Evolutionary conservation across 345 rosid species (phyloP).

Genomic region (Eucalyptus coolabah): DNA sequence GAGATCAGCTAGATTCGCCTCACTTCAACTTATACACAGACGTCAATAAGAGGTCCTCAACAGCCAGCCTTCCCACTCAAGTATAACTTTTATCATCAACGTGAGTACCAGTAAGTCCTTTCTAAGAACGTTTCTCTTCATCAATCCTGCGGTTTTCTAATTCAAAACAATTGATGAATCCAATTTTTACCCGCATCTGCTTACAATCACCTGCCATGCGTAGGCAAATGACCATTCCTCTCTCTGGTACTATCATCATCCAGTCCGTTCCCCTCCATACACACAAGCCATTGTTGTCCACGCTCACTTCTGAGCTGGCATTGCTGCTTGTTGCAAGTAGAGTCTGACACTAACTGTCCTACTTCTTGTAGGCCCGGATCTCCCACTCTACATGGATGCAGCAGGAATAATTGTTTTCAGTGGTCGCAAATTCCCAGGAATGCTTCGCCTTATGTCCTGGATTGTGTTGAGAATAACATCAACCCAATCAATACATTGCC

Average conservation of each 20-base stretch:
- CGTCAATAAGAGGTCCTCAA: background rate
- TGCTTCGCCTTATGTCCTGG: conserved; percentile 89
- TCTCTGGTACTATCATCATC: conserved; percentile 61
- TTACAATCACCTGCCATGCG: conserved; percentile 47
- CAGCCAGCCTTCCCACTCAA: background rate
- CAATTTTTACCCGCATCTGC: background rate
- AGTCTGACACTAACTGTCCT: conserved; percentile 61
- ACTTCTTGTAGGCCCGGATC: conserved; percentile 66
- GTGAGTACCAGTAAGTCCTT: background rate
- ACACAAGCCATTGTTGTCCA: conserved; percentile 59
- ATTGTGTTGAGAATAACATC: background rate
- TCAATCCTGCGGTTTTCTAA: background rate
- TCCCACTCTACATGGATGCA: conserved; percentile 91
- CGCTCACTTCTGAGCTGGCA: conserved; percentile 92
- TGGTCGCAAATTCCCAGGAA: conserved; percentile 87
- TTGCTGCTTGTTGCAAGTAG: conserved; percentile 88
- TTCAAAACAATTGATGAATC: background rate
- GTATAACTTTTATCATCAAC: background rate
- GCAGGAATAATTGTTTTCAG: conserved; percentile 82
- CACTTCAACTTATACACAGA: background rate
- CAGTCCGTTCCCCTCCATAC: conserved; percentile 39
- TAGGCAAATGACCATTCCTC: conserved; percentile 62
- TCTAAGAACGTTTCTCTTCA: background rate
- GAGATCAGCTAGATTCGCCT: background rate
- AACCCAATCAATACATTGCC: background rate